These are phyloP conservation scores for Penicillium alfredii DNA, from an alignment of 495 filamentous ascomycete genomes.

Conservation along the genomic window DNA sequence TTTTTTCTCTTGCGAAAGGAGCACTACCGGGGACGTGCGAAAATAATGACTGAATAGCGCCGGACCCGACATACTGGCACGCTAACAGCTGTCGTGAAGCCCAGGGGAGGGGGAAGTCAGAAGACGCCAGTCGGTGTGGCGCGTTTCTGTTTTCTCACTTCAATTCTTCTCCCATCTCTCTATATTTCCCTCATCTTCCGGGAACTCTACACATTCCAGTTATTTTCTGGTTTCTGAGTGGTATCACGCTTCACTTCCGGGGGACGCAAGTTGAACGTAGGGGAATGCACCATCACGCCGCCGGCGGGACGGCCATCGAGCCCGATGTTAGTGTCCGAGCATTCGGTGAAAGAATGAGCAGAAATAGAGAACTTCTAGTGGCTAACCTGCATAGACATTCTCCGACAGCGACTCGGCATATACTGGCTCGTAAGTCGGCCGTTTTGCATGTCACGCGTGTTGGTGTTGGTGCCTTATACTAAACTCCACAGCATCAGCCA, in stretches of 20 bases:
- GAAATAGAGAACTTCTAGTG: not conserved
- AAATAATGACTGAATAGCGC: constrained; percentile 2
- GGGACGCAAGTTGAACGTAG: not conserved
- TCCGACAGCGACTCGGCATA: constrained; percentile 28
- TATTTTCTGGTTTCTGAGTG: not conserved
- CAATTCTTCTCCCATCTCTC: constrained; percentile 2
- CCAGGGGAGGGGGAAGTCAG: constrained; percentile 22
- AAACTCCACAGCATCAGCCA: constrained; percentile 18
- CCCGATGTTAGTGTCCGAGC: constrained; percentile 30
- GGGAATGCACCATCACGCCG: constrained; percentile 8
- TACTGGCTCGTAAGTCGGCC: constrained; percentile 27
- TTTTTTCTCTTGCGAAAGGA: no score
- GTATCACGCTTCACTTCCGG: not conserved
- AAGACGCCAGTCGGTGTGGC: constrained; percentile 21
- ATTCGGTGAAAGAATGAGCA: not conserved
- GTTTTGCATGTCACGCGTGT: not conserved
- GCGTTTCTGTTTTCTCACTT: constrained; percentile 8
- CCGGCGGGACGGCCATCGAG: constrained; percentile 20
- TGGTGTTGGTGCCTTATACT: not conserved
- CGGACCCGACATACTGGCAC: constrained; percentile 14
- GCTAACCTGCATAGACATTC: constrained; percentile 15
- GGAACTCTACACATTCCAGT: no score
- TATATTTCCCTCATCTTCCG: not conserved
- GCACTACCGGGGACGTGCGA: not conserved
- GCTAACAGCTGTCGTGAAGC: constrained; percentile 15